Conservation (phyloP, 2,329 filamentous ascomycete species). For the Aureobasidium namibiae region DNA sequence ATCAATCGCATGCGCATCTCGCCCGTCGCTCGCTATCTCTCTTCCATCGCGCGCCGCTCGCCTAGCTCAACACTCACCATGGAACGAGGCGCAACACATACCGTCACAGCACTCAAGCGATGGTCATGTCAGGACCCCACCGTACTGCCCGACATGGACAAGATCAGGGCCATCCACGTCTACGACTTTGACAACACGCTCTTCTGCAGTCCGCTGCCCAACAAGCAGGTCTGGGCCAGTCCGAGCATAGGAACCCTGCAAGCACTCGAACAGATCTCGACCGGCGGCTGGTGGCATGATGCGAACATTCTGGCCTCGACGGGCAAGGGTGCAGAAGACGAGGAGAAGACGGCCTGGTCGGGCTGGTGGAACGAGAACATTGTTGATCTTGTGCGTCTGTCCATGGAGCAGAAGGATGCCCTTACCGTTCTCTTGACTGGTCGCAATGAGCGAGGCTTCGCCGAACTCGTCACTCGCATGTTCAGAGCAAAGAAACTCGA, state of each 20-base stretch:
- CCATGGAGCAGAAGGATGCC: constrained; percentile 74
- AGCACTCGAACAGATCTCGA: constrained; percentile 65
- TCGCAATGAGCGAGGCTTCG: constrained; percentile 67
- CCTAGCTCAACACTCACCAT: not conserved
- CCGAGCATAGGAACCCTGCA: constrained; percentile 69
- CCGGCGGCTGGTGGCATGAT: constrained; percentile 97
- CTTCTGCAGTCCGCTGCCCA: constrained; percentile 85
- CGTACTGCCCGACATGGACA: constrained; percentile 59
- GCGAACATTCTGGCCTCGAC: constrained; percentile 75
- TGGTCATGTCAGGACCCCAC: constrained; percentile 70
- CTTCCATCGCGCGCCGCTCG: not conserved
- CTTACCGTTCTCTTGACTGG: constrained; percentile 83
- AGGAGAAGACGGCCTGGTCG: constrained; percentile 77
- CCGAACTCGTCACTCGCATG: constrained; percentile 74
- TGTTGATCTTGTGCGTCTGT: constrained; percentile 66
- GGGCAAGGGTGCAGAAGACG: constrained; percentile 70
- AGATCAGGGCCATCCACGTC: constrained; percentile 75
- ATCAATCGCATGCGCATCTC: not conserved
- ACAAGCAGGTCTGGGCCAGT: constrained; percentile 76
- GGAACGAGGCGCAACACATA: constrained; percentile 30
- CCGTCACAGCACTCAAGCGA: constrained; percentile 66
- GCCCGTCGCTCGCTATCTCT: not conserved
- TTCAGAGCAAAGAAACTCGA: constrained; percentile 66
- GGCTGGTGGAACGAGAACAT: constrained; percentile 97
- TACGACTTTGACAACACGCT: constrained; percentile 99